Evolutionary conservation across 1,284 basidiomycete genomes (phyloP), one percentile per base, ranked within the genome.

Genomic region (Ganoderma resinaceum): DNA sequence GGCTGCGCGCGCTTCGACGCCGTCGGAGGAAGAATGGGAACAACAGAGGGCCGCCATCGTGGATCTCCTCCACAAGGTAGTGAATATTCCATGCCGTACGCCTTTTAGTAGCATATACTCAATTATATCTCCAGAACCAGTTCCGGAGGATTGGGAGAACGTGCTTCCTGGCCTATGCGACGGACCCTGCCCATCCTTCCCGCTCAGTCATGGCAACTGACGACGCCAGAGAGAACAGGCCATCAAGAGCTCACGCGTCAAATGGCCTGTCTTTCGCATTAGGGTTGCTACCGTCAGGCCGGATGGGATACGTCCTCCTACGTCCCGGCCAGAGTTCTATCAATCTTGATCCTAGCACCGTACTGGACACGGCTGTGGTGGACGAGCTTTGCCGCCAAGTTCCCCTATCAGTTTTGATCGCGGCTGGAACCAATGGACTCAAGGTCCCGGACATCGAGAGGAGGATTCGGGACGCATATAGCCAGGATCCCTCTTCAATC

Each of bases 11-110:
- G 37, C 9, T 12, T 2, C 37, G 37, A 8, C 37, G 37, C 46
- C 46, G 12, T 61, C 60, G 53, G 46, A 60, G 2, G 29, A 35
- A n/a, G 65, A 63, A 14, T 29, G 53, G 42, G 42, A 20, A 14
- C 26, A 62, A 26, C 31, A 29, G 29, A 55, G 18, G 31, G 14
- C 52, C 29, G 12, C 12, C 4, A 33, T 31, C 3, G 26, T 33
- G 14, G 63, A 53, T 11, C 71, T 74, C 46, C 73, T 77, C 57
- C 66, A 64, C 38, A 73, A 76, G 70, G 72, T 60, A 49, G 46
- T 26, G n/a, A 3, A 49, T 26, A n/a, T 26, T 8, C 23, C 23
- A 49, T 11, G 23, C 6, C n/a, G 46, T 23, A 9, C 12, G 4
- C 40, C 6, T 12, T 11, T 23, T 20, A 26, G 46, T 11, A 49